Evolutionary conservation across 371 early-diverging fungal genomes (phyloP), one percentile per base, ranked within the genome.

Genomic region (Rhizopus delemar): DNA sequence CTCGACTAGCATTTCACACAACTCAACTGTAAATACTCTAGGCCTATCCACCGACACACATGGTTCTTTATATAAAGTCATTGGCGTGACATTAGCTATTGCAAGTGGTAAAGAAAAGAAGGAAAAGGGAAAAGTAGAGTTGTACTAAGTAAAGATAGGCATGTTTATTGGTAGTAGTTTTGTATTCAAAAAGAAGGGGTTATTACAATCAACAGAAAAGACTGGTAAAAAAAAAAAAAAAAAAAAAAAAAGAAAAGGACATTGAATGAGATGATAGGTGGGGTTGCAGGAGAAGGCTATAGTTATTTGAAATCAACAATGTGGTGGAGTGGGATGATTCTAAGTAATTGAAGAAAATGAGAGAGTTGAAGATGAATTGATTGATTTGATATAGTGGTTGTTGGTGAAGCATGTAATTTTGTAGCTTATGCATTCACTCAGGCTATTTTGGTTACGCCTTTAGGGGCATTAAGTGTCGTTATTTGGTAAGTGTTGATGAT

Each of bases 391-490:
- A 34, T 64, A 87, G 87, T 87, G 87, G 77, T 82, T 36, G 59
- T 93, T 41, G 97, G 97, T n/a, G 97, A 97, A 73, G 69, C 89
- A 29, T 87, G 90, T 67, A 97, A 97, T 75, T 96, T 97, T 78
- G 86, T 92, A 1, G 97, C 97, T 8, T 97, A 96, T 69, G 87
- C 94, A 12, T 96, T 90, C 73, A 93, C 97, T 7, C 95, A 93
- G 4, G 97, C 97, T 5, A 92, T 97, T 46, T 64, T 96, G 45
- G 95, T 97, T 8, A 96, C 97, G n/a, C 97, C 97, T 12, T 72
- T 97, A 29, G 97, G 97, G 16, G 96, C 95, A 22, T 77, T 96
- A 9, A 88, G 89, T 72, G 98, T 97, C 8, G 77, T 76, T 12
- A 16, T 57, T 22, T 49, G 62, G 62, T 57, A 54, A 60, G 38